Evolutionary conservation across 495 filamentous ascomycete species (phyloP).

Genomic region (Sphaerosporella brunnea): DNA sequence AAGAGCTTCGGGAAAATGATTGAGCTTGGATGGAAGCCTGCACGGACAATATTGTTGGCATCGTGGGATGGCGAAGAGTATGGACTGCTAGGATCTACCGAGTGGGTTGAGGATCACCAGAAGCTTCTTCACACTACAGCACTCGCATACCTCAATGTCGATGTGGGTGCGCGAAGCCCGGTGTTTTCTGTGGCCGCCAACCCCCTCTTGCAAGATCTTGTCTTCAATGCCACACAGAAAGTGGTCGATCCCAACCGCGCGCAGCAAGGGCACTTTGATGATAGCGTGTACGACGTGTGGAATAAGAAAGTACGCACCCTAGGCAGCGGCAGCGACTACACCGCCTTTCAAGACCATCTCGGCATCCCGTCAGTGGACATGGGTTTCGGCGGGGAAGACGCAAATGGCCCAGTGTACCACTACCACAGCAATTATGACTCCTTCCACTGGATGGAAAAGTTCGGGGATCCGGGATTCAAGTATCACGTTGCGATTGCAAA

Average conservation of each 20-base stretch:
- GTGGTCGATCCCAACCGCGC: slow-evolving; percentile 28
- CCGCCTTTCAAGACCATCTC: slow-evolving; percentile 53
- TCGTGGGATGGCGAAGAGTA: slow-evolving; percentile 59
- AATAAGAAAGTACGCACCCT: slow-evolving; percentile 44
- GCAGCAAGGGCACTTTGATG: slow-evolving; percentile 43
- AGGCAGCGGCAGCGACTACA: slow-evolving; percentile 57
- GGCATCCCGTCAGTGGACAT: slow-evolving; percentile 59
- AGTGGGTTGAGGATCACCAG: slow-evolving; percentile 55
- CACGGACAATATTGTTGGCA: slow-evolving; percentile 47
- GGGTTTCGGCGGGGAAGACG: slow-evolving; percentile 36
- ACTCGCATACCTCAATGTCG: slow-evolving; percentile 56
- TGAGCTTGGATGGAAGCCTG: slow-evolving; percentile 31
- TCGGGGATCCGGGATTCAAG: slow-evolving; percentile 42
- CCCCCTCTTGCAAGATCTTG: slow-evolving; percentile 59
- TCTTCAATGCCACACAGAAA: slow-evolving; percentile 49
- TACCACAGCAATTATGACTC: slow-evolving; percentile 67
- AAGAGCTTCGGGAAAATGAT: slow-evolving; percentile 30
- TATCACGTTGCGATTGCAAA: slow-evolving; percentile 46
- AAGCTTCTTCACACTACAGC: slow-evolving; percentile 64
- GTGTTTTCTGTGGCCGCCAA: slow-evolving; percentile 36
- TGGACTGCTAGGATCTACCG: slow-evolving; percentile 39
- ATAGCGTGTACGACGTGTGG: slow-evolving; percentile 45
- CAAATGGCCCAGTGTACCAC: slow-evolving; percentile 43
- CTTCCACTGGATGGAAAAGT: slow-evolving; percentile 58
- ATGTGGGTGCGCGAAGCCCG: slow-evolving; percentile 41